phyloP scores from a whole-genome alignment of 495 filamentous ascomycete species.

The Penicillium waksmanii region DNA sequence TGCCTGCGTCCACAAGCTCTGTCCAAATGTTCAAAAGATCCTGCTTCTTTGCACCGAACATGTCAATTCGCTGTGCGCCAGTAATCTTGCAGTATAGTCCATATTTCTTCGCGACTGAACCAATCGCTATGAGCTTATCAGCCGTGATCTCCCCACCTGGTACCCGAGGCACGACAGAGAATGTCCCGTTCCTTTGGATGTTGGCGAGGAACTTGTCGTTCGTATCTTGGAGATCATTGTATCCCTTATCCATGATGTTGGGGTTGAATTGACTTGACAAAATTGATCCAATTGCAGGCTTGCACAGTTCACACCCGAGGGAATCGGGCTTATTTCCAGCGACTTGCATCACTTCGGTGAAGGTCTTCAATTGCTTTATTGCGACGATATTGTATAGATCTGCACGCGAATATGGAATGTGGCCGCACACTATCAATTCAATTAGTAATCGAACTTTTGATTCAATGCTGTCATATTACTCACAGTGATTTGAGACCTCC shows the following conservation, averaged over 20 bases:
- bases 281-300: conserved; percentile 85
- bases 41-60: conserved; percentile 93
- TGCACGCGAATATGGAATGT: conserved; percentile 84
- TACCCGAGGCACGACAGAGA: conserved; percentile 85
- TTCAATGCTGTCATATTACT: conserved; percentile 18
- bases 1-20: conserved; percentile 81
- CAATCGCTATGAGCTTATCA: conserved; percentile 87
- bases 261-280: conserved; percentile 84
- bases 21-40: conserved; percentile 92
- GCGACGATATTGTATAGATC: conserved; percentile 91
- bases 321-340: conserved; percentile 75
- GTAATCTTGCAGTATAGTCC: conserved; percentile 94
- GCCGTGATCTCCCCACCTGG: conserved; percentile 89
- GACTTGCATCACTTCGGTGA: conserved; percentile 80
- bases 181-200: conserved; percentile 93
- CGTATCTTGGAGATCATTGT: conserved; percentile 88
- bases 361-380: conserved; percentile 76
- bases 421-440: conserved; percentile 64
- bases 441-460: conserved; percentile 13
- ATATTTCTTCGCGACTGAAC: conserved; percentile 86
- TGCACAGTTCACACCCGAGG: conserved; percentile 91
- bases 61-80: conserved; percentile 91
- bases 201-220: conserved; percentile 95
- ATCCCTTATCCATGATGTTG: conserved; percentile 75
- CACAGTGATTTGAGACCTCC: conserved; percentile 82